Conservation (phyloP, 805 yeast genomes). For the Lipomyces spencermartinsiae region DNA sequence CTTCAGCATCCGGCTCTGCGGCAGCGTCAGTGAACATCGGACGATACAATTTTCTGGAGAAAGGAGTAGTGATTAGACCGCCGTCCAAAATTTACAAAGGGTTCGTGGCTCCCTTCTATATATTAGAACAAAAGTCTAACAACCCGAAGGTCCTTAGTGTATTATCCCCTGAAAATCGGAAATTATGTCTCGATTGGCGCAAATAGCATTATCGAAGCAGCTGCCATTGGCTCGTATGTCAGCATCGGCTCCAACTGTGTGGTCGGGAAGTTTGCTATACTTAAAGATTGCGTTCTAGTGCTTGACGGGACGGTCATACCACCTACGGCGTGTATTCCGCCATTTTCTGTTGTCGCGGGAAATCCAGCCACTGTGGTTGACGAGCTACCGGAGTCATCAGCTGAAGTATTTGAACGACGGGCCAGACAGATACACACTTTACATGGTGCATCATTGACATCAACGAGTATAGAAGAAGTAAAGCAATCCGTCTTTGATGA, state of each 20-base stretch:
- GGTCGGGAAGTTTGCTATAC: slow-evolving; percentile 46
- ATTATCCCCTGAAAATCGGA: slow-evolving; percentile 49
- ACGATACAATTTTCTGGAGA: slow-evolving; percentile 44
- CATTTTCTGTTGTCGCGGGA: slow-evolving; percentile 44
- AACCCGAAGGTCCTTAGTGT: slow-evolving; percentile 25
- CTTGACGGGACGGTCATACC: slow-evolving; percentile 46
- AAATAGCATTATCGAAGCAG: slow-evolving; percentile 46
- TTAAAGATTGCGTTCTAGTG: slow-evolving; percentile 49
- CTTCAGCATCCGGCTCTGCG: neutral
- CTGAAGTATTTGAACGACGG: slow-evolving; percentile 43
- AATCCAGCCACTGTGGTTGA: slow-evolving; percentile 40
- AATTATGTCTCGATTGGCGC: slow-evolving; percentile 48
- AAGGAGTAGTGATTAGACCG: slow-evolving; percentile 43
- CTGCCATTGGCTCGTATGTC: slow-evolving; percentile 49
- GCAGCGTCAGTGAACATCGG: slow-evolving; percentile 46
- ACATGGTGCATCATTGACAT: slow-evolving; percentile 16
- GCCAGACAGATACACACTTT: slow-evolving; percentile 42
- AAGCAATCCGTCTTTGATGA: slow-evolving; percentile 27
- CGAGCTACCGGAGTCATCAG: slow-evolving; percentile 46
- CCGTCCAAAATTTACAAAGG: slow-evolving; percentile 41
- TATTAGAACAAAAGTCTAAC: neutral
- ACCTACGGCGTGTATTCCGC: slow-evolving; percentile 47
- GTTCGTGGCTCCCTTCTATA: slow-evolving; percentile 13
- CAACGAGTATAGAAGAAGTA: neutral
- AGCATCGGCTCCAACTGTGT: slow-evolving; percentile 46